Conservation (phyloP, 805 yeast genomes). For the Pichia nakasei region DNA sequence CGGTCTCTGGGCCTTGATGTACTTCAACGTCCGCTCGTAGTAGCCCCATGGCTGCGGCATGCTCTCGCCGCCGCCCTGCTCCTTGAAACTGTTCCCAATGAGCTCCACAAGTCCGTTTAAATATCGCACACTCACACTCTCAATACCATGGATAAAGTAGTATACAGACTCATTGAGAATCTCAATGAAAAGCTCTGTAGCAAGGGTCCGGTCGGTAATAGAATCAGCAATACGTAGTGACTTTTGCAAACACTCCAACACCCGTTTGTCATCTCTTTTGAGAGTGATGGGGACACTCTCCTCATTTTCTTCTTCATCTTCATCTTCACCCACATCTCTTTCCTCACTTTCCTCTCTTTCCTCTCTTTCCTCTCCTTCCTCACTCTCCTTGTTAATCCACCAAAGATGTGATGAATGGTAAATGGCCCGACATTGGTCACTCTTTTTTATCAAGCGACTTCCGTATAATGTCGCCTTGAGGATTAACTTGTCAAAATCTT, state of each 20-base stretch:
- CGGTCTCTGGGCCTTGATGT: conserved; percentile 58
- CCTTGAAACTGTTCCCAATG: conserved; percentile 53
- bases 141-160: conserved; percentile 75
- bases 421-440: conserved; percentile 91
- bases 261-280: conserved; percentile 51
- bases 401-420: conserved; percentile 84
- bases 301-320: conserved; percentile 14
- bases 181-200: conserved; percentile 80
- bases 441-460: conserved; percentile 78
- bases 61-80: background rate
- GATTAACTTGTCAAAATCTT: conserved; percentile 72
- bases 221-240: conserved; percentile 87
- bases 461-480: conserved; percentile 83
- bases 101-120: conserved; percentile 82
- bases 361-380: conserved; percentile 13
- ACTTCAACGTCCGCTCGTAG: conserved; percentile 65
- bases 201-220: conserved; percentile 72
- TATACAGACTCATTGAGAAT: conserved; percentile 79
- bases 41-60: conserved; percentile 29
- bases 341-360: no score
- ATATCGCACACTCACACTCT: conserved; percentile 59
- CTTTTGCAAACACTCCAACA: conserved; percentile 83
- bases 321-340: conserved; percentile 15
- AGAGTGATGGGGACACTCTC: conserved; percentile 16
- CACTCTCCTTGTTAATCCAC: conserved; percentile 69